Conservation (phyloP, 768 basidiomycete species). For the Hypholoma fasciculare region DNA sequence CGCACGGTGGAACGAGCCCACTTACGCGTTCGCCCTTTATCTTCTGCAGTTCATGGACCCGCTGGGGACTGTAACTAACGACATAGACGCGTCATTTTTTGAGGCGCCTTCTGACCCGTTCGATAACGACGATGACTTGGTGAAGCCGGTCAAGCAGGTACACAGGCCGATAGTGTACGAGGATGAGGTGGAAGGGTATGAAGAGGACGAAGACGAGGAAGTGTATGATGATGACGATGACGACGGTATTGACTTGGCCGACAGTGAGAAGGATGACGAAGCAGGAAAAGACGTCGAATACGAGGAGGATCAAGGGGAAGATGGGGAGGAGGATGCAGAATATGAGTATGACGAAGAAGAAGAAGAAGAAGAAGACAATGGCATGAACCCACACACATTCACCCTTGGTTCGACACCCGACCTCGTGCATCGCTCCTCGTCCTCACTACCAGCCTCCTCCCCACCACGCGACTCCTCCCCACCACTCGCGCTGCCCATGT, state of each 20-base stretch:
- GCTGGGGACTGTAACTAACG: slow-evolving; percentile 6
- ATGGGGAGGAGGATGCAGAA: slow-evolving; percentile 4
- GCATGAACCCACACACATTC: not conserved
- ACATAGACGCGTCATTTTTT: slow-evolving; percentile 19
- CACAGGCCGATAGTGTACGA: slow-evolving; percentile 15
- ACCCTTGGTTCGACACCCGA: slow-evolving; percentile 19
- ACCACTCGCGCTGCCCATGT: not conserved
- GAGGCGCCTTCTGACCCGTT: slow-evolving; percentile 18
- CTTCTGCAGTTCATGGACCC: slow-evolving; percentile 25
- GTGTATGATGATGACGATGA: slow-evolving; percentile 1
- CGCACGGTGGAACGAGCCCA: slow-evolving; percentile 31
- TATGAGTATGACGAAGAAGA: slow-evolving; percentile 12
- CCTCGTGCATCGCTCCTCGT: slow-evolving; percentile 12
- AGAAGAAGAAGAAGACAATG: slow-evolving; percentile 22
- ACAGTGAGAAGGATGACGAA: slow-evolving; percentile 5
- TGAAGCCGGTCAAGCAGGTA: too few species aligned
- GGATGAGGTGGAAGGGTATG: slow-evolving; percentile 5
- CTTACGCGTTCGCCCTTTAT: slow-evolving; percentile 29
- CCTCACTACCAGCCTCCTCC: slow-evolving; percentile 19
- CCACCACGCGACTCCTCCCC: slow-evolving; percentile 10
- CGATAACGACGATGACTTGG: slow-evolving; percentile 15
- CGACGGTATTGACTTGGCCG: slow-evolving; percentile 10
- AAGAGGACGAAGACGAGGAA: not conserved
- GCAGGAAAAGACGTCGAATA: slow-evolving; percentile 10
- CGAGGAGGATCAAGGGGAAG: slow-evolving; percentile 11